Base-by-base conservation (phyloP, 805 yeast species). In the Yarrowia sp. region DNA sequence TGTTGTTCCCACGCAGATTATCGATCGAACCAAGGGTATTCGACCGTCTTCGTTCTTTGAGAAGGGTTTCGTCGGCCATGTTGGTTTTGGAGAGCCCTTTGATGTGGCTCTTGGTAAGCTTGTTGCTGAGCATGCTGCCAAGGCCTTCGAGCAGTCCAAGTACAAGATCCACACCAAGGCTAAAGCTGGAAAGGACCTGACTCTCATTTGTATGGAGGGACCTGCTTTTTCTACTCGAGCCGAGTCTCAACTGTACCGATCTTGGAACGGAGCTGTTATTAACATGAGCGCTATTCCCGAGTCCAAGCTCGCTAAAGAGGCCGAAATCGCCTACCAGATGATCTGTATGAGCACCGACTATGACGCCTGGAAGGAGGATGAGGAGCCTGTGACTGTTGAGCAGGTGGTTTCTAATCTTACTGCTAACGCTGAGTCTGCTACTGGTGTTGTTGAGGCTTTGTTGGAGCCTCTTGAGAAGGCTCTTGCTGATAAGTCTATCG, bases 251-350 rank as follows among this genome's bases (percentile, higher is more conserved):
- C 77, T 95, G 78, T 95, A 95, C 80, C 79, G 83, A 68, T 78
- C 89, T 39, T 89, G 95, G 87, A 98, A 97, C 65, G 98, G 97
- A 8, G 85, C 92, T 38, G 96, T 95, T 65, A 95, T 95, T 76
- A 95, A 95, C 80, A 95, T 95, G 99, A 88, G 96, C 61, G 95
- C 91, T 65, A 78, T 95, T 66, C 99, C 99, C n/a, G 99, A 95
- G 79, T 88, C 96, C 43, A 95, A 95, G 76, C 83, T 95, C 68
- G 99, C 99, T 3, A 85, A 96, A 73, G 99, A 95, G 78, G 97
- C 98, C 50, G 99, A 95, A 77, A 87, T 95, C 69, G 83, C 96
- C 33, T 95, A 95, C 78, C 98, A 93, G 77, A 95, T 95, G 98
- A 84, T 95, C 69, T 95, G 99, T 78, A 95, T 95, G 99, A 88